Conservation (phyloP, 345 rosid genomes). For the Lepidium sativum region DNA sequence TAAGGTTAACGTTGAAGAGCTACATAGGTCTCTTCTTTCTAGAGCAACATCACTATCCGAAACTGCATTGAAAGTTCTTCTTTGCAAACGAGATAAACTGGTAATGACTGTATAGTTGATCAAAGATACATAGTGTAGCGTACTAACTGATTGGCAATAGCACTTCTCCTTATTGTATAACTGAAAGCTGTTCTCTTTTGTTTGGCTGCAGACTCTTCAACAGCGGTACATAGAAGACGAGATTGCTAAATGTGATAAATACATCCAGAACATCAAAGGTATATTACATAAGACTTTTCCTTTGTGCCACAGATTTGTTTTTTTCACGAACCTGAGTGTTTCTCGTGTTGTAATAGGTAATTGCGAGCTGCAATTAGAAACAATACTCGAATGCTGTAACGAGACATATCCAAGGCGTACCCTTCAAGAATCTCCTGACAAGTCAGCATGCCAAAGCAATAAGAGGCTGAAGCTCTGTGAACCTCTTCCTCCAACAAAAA, state of each 20-base stretch:
- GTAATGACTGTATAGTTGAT: slow-evolving; percentile 29
- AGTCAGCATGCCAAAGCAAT: slow-evolving; percentile 15
- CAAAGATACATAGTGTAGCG: neutral
- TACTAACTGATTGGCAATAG: neutral
- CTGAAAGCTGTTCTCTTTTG: neutral
- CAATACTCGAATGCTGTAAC: slow-evolving; percentile 39
- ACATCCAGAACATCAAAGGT: slow-evolving; percentile 45
- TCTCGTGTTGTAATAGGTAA: slow-evolving; percentile 34
- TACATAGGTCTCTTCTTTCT: slow-evolving; percentile 29
- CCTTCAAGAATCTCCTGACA: slow-evolving; percentile 22
- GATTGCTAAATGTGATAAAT: slow-evolving; percentile 53
- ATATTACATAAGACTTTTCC: neutral
- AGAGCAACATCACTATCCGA: slow-evolving; percentile 36
- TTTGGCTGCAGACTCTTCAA: slow-evolving; percentile 47
- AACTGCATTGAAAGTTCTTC: slow-evolving; percentile 43
- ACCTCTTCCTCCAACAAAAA: slow-evolving; percentile 19
- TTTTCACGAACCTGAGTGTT: neutral
- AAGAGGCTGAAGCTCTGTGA: slow-evolving; percentile 27
- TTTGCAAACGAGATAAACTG: slow-evolving; percentile 53
- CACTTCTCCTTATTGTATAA: neutral
- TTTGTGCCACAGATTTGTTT: neutral
- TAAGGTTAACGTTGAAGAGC: slow-evolving; percentile 20
- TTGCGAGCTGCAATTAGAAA: slow-evolving; percentile 39
- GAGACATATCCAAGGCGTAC: slow-evolving; percentile 22
- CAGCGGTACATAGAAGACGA: slow-evolving; percentile 57